Base-by-base conservation (phyloP, 495 filamentous ascomycete species). In the Aspergillus cavernicola region DNA sequence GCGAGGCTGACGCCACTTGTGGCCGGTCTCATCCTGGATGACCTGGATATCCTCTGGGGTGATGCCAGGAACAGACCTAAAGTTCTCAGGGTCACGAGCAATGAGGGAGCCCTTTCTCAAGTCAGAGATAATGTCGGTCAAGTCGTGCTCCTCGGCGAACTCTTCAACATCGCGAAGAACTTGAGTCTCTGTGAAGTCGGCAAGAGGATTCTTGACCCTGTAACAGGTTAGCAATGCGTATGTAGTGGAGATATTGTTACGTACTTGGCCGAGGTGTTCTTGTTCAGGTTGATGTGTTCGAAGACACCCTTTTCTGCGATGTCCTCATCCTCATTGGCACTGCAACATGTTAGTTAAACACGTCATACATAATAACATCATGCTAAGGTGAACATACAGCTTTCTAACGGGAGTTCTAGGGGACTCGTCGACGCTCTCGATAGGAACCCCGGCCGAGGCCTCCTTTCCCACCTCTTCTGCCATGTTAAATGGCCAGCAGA, bases 1-100 rank as follows among this genome's bases (percentile, higher is more conserved):
- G 48, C 47, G 59, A 6, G 86, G 86, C 53, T 86, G 82, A 33
- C 76, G 72, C 82, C 84, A 90, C 46, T 83, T 84, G 61, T 85
- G 79, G 5, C 74, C 69, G 4, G 72, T 68, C 61, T 90, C 86
- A 31, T 79, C 69, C 28, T 65, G 68, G n/a, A 90, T 68, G 0
- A 75, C 76, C 3, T 58, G 48, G 5, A 72, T 57, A 53, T 89
- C 86, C 0, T 62, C 63, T 11, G 80, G 72, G 24, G 79, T 73
- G n/a, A 89, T 66, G 22, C 78, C 81, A 28, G 73, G 64, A 11
- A 89, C 74, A 2, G 71, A 54, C 35, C 83, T 79, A 57, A 82
- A 81, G 5, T 65, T 62, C 6, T 68, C 53, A 1, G 84, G 85
- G 54, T 83, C 76, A 48, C 82, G 81, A 20, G 85, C 85, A 28